Conservation (phyloP, 139 green algal species). For the Micractinium conductrix region DNA sequence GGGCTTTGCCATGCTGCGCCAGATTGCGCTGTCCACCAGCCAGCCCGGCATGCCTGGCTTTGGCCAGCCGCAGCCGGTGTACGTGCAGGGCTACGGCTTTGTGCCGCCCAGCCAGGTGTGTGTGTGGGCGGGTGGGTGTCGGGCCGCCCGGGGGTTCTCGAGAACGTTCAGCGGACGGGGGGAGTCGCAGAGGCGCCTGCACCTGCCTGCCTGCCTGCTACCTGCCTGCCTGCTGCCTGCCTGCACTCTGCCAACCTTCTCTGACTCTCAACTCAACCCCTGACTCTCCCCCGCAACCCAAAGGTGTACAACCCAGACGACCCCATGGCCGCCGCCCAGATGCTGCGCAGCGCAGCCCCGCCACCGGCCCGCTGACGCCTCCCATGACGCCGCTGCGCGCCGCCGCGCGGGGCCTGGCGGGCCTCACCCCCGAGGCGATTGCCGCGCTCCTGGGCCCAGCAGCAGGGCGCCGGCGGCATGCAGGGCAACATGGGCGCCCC, state of each 20-base stretch:
- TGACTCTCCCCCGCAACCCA: not conserved
- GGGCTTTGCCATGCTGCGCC: conserved; percentile 70
- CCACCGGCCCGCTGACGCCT: conserved; percentile 41
- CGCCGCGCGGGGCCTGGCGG: not conserved
- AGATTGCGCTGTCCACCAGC: conserved; percentile 46
- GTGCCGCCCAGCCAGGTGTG: conserved; percentile 59
- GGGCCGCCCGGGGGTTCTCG: not conserved
- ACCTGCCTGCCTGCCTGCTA: not conserved
- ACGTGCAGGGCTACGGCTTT: conserved; percentile 66
- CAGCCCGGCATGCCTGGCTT: conserved; percentile 18
- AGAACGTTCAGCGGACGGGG: too few relatives aligned
- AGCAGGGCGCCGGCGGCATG: not conserved
- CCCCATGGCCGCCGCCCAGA: conserved; percentile 16
- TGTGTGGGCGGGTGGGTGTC: not conserved
- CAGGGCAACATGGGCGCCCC: not conserved
- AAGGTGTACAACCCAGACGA: conserved; percentile 45
- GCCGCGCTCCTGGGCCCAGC: conserved; percentile 23
- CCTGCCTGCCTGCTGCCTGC: not conserved
- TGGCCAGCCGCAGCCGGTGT: conserved; percentile 45
- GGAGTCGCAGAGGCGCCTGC: not conserved
- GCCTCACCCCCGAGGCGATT: conserved; percentile 29
- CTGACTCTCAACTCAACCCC: not conserved
- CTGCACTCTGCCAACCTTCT: not conserved
- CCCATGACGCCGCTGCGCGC: conserved; percentile 44
- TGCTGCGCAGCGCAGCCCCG: conserved; percentile 37